Conservation (phyloP, 163 green algal genomes). For the Chloroidium sp. region DNA sequence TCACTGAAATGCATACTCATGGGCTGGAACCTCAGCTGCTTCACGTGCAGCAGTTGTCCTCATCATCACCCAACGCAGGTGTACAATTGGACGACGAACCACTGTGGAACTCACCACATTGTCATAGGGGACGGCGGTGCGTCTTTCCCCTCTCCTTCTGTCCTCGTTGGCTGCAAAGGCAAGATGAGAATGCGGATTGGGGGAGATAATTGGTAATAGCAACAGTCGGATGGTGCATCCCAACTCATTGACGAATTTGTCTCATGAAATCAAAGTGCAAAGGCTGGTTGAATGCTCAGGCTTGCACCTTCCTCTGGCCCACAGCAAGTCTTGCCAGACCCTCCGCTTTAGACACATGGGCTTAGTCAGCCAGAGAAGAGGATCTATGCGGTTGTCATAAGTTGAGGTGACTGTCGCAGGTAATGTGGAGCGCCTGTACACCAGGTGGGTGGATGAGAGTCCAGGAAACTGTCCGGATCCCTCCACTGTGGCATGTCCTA, state of each 20-base stretch:
- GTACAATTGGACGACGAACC: conserved; percentile 23
- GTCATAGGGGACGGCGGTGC: conserved; percentile 50
- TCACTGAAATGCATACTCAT: neutral
- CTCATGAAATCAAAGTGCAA: neutral
- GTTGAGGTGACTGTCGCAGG: neutral
- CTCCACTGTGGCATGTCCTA: neutral
- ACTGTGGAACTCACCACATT: conserved; percentile 41
- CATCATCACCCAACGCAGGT: conserved; percentile 13
- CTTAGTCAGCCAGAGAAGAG: neutral
- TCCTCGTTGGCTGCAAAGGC: neutral
- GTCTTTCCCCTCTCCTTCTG: neutral
- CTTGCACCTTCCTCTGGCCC: neutral
- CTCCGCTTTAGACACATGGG: neutral
- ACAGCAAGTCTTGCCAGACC: neutral
- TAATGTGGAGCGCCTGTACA: conserved; percentile 14
- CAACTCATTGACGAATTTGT: neutral
- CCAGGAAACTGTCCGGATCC: conserved; percentile 6
- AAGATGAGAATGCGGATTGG: no score
- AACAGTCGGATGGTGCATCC: no score
- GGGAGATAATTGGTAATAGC: no score
- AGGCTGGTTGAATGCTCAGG: neutral
- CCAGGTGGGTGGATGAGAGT: conserved; percentile 3
- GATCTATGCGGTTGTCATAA: neutral
- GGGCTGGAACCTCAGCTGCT: neutral
- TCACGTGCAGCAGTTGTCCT: neutral